Conservation (phyloP, 2,329 filamentous ascomycete genomes). For the Pseudogymnoascus sp. region DNA sequence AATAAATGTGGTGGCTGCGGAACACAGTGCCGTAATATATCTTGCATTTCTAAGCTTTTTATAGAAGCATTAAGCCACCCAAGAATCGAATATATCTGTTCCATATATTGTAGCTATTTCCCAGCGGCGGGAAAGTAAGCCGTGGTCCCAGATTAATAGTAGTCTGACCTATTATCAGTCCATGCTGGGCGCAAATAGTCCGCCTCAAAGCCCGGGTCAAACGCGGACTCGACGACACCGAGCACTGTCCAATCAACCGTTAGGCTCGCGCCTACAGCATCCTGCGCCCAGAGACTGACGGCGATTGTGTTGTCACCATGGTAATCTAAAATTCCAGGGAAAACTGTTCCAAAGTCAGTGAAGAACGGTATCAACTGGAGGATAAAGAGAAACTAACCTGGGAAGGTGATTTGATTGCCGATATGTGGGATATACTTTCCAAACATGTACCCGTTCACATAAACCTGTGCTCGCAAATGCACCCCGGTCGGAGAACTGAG, state of each 20-base stretch:
- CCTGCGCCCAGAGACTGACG: slow-evolving; percentile 49
- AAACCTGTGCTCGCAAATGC: slow-evolving; percentile 46
- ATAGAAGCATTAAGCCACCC: neutral
- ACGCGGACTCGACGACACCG: slow-evolving; percentile 45
- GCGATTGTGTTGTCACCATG: slow-evolving; percentile 49
- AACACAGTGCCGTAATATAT: neutral
- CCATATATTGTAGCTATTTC: neutral
- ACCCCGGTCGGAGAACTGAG: slow-evolving; percentile 38
- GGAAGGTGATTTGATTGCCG: slow-evolving; percentile 52
- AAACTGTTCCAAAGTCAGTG: slow-evolving; percentile 31
- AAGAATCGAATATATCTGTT: neutral
- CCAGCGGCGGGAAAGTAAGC: neutral
- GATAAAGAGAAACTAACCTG: slow-evolving; percentile 22
- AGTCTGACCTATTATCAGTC: slow-evolving; percentile 25
- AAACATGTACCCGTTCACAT: slow-evolving; percentile 59
- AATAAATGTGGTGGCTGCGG: too few relatives aligned
- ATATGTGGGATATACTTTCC: slow-evolving; percentile 52
- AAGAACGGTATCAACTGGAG: too few relatives aligned
- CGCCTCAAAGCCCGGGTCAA: slow-evolving; percentile 41
- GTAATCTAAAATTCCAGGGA: slow-evolving; percentile 50
- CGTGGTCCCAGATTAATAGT: neutral
- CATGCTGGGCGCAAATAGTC: slow-evolving; percentile 44
- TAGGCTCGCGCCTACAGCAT: slow-evolving; percentile 13
- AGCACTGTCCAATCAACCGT: slow-evolving; percentile 42
- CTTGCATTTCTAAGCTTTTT: neutral